Evolutionary conservation across 768 basidiomycete genomes (phyloP).

Genomic region (Phylloporus sp.): DNA sequence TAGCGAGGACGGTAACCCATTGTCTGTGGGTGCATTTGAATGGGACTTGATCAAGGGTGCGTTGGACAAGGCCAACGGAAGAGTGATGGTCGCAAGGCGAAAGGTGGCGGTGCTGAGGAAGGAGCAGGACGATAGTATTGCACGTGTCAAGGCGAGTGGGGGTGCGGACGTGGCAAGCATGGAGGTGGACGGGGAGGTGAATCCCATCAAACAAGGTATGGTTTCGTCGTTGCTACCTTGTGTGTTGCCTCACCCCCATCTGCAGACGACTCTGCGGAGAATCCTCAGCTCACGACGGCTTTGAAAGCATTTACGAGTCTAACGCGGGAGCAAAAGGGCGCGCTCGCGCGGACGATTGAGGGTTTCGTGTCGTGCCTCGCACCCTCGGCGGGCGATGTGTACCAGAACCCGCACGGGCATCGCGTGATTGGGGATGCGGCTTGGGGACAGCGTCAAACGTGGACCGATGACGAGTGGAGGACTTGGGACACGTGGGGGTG

Average conservation of each 20-base stretch:
- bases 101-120: slow-evolving; percentile 72
- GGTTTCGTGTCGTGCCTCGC: slow-evolving; percentile 68
- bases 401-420: slow-evolving; percentile 48
- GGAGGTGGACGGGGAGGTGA: slow-evolving; percentile 73
- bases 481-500: slow-evolving; percentile 88
- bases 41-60: slow-evolving; percentile 85
- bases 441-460: slow-evolving; percentile 66
- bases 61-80: slow-evolving; percentile 86
- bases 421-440: slow-evolving; percentile 58
- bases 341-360: slow-evolving; percentile 65
- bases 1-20: slow-evolving; percentile 31
- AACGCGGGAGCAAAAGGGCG: slow-evolving; percentile 70
- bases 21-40: slow-evolving; percentile 55
- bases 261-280: slow-evolving; percentile 51
- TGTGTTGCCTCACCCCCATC: slow-evolving; percentile 2
- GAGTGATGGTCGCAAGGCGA: slow-evolving; percentile 71
- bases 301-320: slow-evolving; percentile 72
- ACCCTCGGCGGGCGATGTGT: slow-evolving; percentile 35
- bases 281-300: slow-evolving; percentile 62
- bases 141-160: slow-evolving; percentile 62
- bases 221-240: background rate
- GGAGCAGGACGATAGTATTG: slow-evolving; percentile 84
- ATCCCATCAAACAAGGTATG: slow-evolving; percentile 42
- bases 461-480: slow-evolving; percentile 74
- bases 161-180: slow-evolving; percentile 46